Evolutionary conservation across 1,284 basidiomycete species (phyloP), one percentile per base, ranked within the genome.

Genomic region (Rhizoctonia solani): DNA sequence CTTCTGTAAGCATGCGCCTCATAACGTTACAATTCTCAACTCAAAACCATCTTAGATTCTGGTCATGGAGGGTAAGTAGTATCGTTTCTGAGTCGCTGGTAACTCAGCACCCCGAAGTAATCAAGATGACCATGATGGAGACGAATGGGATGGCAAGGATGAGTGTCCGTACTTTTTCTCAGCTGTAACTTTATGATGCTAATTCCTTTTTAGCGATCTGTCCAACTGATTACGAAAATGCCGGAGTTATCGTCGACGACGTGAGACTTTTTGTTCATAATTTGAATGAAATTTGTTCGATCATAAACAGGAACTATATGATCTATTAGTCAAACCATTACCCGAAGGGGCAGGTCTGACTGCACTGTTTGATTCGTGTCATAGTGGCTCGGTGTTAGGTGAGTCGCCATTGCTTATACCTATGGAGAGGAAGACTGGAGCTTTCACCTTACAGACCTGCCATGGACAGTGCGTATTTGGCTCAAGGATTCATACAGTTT

Each of bases 201-300:
- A n/a, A n/a, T n/a, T n/a, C n/a, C n/a, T n/a, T n/a, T n/a, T n/a
- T 30, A 66, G 61, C 61, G 16, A 66, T 66, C 30, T 66, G 61
- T 29, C 61, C 61, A 14, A 54, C 61, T 11, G 61, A 66, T 52
- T 66, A 66, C 16, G 61, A 53, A 54, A 66, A 49, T 3, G 61
- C 61, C 23, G 61, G 61, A 11, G 3, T 66, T 14, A 27, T 66
- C 1, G 61, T 66, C 9, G 61, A 66, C 19, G 61, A 66, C 19
- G 50, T 53, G 16, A 11, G 23, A 11, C n/a, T 19, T 19, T 11
- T 5, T n/a, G n/a, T n/a, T n/a, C n/a, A n/a, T n/a, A n/a, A n/a
- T n/a, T n/a, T n/a, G n/a, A n/a, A n/a, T n/a, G n/a, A n/a, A n/a
- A n/a, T n/a, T n/a, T n/a, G n/a, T n/a, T n/a, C n/a, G n/a, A n/a